Base-by-base conservation (phyloP, 305 asterid species). In the Petunia hybrid region DNA sequence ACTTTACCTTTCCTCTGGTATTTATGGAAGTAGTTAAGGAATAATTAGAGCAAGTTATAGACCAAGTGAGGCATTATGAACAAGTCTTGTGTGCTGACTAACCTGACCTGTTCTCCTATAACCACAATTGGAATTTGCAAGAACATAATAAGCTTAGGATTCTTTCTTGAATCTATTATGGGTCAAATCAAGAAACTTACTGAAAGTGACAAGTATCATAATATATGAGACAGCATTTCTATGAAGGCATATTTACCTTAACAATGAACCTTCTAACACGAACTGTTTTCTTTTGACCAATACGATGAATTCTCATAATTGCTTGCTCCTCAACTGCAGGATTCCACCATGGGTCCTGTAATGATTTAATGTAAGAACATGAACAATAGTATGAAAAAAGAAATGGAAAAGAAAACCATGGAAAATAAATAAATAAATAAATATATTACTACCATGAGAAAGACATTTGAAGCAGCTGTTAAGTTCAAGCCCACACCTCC, bases 291-390 rank as follows among this genome's bases (percentile, higher is more conserved):
- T 92, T 92, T 76, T 92, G 98, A 56, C 98, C 98, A 60, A 92
- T 92, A 57, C 97, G 90, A 84, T 94, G 98, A 77, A 94, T 90
- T 82, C 98, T 86, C 97, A 92, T 94, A 78, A 92, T 92, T 63
- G 98, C 97, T 85, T 94, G 98, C 86, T 92, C 98, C 82, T 94
- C 98, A 48, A 68, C 78, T 42, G 97, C 98, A 75, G 98, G 98
- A 87, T 92, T 92, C 98, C 97, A 94, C 98, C 97, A 94, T 76
- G 97, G 98, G 89, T 94, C 97, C 98, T 94, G 76, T 71, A 80
- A 38, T 39, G 14, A 66, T 41, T 13, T 31, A 1, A 14, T 8
- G 31, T 8, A 14, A 69, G 16, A 56, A 57, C 65, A 39, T 9
- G 2, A 86, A 35, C 75, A 68, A 69, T 59, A 22, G 10, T 57